Evolutionary conservation across 306 rosid species (phyloP).

Genomic region (Trichosanthes truncata): DNA sequence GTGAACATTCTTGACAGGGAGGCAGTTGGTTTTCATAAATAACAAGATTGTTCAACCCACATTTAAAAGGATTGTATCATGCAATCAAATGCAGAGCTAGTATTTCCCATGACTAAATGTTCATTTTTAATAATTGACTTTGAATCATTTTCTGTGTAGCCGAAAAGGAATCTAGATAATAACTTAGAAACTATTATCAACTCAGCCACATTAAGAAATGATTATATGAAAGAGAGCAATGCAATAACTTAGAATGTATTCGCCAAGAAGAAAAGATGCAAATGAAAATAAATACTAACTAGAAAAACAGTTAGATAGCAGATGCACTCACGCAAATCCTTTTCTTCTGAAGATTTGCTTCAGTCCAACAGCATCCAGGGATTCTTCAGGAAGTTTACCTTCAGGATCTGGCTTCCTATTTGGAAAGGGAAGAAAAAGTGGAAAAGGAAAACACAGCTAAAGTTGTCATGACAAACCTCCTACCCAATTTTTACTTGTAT

Average conservation of each 20-base stretch:
- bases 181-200: not conserved
- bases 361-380: constrained; percentile 63
- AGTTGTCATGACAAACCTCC: not conserved
- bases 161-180: not conserved
- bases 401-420: constrained; percentile 76
- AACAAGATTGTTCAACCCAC: not conserved
- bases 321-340: constrained; percentile 77
- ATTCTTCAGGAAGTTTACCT: constrained; percentile 86
- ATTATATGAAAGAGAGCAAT: not conserved
- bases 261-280: constrained; percentile 1
- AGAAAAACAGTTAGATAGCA: not conserved
- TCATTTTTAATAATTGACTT: not conserved
- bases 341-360: constrained; percentile 63
- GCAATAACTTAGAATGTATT: not conserved
- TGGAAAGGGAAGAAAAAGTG: not conserved
- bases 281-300: not conserved
- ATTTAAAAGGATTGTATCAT: not conserved
- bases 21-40: not conserved
- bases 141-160: not conserved
- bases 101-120: not conserved
- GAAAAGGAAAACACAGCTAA: constrained; percentile 10
- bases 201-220: not conserved
- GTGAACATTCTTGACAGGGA: not conserved
- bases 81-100: not conserved
- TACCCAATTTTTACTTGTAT: not conserved